Evolutionary conservation across 1,284 basidiomycete genomes (phyloP).

Genomic region (Ustilago cynodontis): DNA sequence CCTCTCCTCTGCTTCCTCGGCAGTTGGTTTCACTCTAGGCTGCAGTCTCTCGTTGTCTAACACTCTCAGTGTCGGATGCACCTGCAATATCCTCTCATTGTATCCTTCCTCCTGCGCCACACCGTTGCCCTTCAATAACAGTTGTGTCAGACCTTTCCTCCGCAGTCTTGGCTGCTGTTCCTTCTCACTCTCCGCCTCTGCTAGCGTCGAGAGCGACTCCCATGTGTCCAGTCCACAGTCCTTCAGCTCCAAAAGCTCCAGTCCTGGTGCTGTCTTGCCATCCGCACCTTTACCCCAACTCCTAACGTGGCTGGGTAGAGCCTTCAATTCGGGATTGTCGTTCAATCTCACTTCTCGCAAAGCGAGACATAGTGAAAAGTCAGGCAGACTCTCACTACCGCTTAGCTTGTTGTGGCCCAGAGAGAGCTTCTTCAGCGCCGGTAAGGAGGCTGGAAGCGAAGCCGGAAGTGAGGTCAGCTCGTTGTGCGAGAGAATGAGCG

Average conservation of each 20-base stretch:
- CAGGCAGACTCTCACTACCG: slow-evolving; percentile 49
- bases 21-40: slow-evolving; percentile 25
- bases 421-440: slow-evolving; percentile 63
- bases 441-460: slow-evolving; percentile 57
- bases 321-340: slow-evolving; percentile 47
- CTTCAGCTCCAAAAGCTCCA: slow-evolving; percentile 61
- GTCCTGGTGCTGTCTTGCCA: slow-evolving; percentile 54
- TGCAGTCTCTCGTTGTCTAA: slow-evolving; percentile 55
- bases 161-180: slow-evolving; percentile 31
- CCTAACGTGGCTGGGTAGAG: slow-evolving; percentile 51
- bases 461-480: slow-evolving; percentile 49
- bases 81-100: slow-evolving; percentile 42
- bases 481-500: slow-evolving; percentile 67
- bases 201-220: slow-evolving; percentile 46
- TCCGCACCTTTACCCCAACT: slow-evolving; percentile 64
- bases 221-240: slow-evolving; percentile 61
- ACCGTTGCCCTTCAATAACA: slow-evolving; percentile 58
- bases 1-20: slow-evolving; percentile 9
- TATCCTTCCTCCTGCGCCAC: slow-evolving; percentile 45
- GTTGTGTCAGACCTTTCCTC: slow-evolving; percentile 52
- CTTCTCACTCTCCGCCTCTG: slow-evolving; percentile 14
- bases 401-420: slow-evolving; percentile 59
- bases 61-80: slow-evolving; percentile 49
- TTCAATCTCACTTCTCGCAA: slow-evolving; percentile 64
- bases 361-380: slow-evolving; percentile 58